Evolutionary conservation across 495 filamentous ascomycete species (phyloP), one percentile per base, ranked within the genome.

Genomic region (Bombardia bombarda): DNA sequence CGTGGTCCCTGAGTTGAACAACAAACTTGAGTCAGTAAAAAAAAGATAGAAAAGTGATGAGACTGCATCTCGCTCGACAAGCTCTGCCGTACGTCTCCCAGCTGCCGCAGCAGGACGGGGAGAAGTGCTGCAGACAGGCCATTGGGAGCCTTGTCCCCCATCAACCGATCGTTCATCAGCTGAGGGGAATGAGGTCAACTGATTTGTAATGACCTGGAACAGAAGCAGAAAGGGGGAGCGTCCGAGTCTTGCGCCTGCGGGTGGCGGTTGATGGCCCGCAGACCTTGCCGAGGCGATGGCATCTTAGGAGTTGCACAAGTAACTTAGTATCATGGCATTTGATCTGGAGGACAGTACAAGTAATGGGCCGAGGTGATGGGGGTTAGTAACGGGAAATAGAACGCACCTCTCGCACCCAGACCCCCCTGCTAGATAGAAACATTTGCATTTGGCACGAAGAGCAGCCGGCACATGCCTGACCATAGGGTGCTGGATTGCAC

Each of bases 361-460:
- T 7, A 4, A 18, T 18, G 39, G 4, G 14, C 16, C 18, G 21
- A 39, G 12, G 7, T 1, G 3, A n/a, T 13, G n/a, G n/a, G n/a
- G n/a, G n/a, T n/a, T n/a, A n/a, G n/a, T n/a, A n/a, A n/a, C n/a
- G n/a, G n/a, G n/a, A n/a, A n/a, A 25, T 17, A 9, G 6, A 7
- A 13, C 39, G 32, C 21, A 42, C 40, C 54, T 36, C 38, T 57
- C 54, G 32, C 54, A 57, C 0, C 38, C 37, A 7, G 37, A 20
- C 1, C 55, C 55, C 17, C 49, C 52, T n/a, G 55, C 12, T 7
- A 42, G 45, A 31, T 55, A 52, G 38, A 55, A 55, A 18, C 55
- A 58, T 36, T 58, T 58, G 46, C 52, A 58, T 38, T 58, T 58
- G 14, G 52, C 55, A 14, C 52, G 51, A n/a, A 12, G 52, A 52